Evolutionary conservation across 768 basidiomycete species (phyloP).

Genomic region (Amanita thiersii): DNA sequence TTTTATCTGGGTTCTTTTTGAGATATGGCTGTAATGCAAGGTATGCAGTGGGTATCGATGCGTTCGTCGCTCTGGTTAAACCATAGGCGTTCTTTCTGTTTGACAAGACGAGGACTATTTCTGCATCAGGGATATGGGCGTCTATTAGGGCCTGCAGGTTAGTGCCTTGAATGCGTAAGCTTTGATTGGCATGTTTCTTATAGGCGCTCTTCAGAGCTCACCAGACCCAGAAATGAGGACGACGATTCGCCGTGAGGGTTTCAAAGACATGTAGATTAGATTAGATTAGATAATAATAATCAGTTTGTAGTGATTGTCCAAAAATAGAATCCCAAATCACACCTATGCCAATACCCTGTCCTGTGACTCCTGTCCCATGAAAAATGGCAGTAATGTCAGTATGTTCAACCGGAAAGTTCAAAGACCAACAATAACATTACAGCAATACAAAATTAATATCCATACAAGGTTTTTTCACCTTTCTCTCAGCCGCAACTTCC

Average conservation of each 20-base stretch:
- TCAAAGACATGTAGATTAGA: constrained; percentile 14
- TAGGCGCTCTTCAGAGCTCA: constrained; percentile 9
- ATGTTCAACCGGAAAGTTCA: no score
- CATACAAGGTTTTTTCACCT: constrained; percentile 66
- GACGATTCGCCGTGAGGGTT: constrained; percentile 22
- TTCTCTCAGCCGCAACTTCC: constrained; percentile 56
- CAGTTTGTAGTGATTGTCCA: neutral
- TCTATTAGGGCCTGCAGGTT: constrained; percentile 97
- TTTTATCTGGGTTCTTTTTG: constrained; percentile 62
- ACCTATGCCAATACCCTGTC: no score
- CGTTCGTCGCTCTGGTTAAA: constrained; percentile 66
- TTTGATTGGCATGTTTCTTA: neutral
- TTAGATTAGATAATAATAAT: constrained; percentile 1
- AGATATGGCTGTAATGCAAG: constrained; percentile 82
- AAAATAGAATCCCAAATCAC: neutral
- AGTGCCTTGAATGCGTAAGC: constrained; percentile 47
- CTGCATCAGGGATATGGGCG: constrained; percentile 65
- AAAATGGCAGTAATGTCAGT: no score
- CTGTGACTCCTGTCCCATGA: no score
- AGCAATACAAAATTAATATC: constrained; percentile 49
- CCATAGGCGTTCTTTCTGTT: constrained; percentile 91
- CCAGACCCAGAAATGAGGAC: constrained; percentile 52
- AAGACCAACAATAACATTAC: no score
- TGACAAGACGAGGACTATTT: constrained; percentile 79
- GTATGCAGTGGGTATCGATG: constrained; percentile 68